Percentiles rank a stretch among this genome's conserved stretches.
Evolutionary conservation across 1,284 basidiomycete species (phyloP).

Genomic region (Omphalotus olearius): DNA sequence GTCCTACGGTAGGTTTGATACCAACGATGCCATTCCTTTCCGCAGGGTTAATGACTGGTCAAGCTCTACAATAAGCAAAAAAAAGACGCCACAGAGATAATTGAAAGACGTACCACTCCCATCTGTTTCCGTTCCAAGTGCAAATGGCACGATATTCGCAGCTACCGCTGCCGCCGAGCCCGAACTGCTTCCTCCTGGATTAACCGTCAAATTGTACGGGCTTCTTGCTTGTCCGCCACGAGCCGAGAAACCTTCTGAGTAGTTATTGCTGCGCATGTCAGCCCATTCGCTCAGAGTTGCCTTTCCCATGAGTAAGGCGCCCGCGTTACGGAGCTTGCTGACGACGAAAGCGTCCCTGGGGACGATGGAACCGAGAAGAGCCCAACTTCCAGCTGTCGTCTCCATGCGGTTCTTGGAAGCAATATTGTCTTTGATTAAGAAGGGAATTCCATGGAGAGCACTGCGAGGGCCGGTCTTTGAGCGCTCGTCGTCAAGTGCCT

Average conservation of each 20-base stretch:
- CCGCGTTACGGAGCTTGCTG: constrained; percentile 32
- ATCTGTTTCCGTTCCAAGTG: constrained; percentile 49
- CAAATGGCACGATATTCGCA: constrained; percentile 44
- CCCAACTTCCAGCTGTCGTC: constrained; percentile 3
- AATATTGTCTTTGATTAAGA: constrained; percentile 6
- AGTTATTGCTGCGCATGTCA: constrained; percentile 38
- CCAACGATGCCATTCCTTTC: constrained; percentile 44
- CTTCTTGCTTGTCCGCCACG: constrained; percentile 48
- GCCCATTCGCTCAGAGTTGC: constrained; percentile 49
- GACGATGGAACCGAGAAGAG: constrained; percentile 2
- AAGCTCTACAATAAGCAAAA: too few species aligned
- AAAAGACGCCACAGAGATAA: too few species aligned
- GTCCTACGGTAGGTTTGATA: constrained; percentile 48
- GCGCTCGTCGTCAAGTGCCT: neutral
- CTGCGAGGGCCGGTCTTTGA: neutral
- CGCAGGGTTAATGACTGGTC: constrained; percentile 39
- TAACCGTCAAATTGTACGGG: constrained; percentile 44
- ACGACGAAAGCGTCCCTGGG: constrained; percentile 3
- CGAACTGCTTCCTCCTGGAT: constrained; percentile 48
- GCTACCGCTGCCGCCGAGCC: constrained; percentile 47
- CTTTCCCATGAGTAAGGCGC: constrained; percentile 52
- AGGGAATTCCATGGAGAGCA: neutral
- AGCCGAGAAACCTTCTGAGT: constrained; percentile 39
- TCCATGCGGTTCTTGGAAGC: constrained; percentile 3
- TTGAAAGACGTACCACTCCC: constrained; percentile 19